These are phyloP conservation scores for Sphagnum magellanicum DNA, from an alignment of 228 moss, liverwort and hornwort species.

Conservation along the genomic window DNA sequence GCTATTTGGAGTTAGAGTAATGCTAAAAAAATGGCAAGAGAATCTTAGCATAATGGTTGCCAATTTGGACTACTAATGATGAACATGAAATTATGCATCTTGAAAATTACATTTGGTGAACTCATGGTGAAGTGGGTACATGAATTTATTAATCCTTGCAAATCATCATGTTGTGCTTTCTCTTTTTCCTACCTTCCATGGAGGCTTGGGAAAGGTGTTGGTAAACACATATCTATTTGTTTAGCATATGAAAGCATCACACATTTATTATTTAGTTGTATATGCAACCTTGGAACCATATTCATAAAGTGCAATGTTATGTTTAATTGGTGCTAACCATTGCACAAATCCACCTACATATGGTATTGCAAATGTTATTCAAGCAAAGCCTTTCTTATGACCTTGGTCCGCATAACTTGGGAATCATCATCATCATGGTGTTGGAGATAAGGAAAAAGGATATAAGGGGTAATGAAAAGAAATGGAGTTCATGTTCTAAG, in stretches of 20 bases:
- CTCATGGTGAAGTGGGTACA: slow-evolving; percentile 63
- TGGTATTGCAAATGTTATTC: slow-evolving; percentile 83
- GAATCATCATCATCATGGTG: too few species aligned
- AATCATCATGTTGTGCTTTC: neutral
- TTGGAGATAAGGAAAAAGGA: too few species aligned
- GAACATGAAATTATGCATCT: slow-evolving; percentile 86
- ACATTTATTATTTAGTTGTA: slow-evolving; percentile 91
- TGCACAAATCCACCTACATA: slow-evolving; percentile 84
- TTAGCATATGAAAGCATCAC: slow-evolving; percentile 78
- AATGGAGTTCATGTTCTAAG: too few species aligned
- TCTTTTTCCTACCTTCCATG: neutral
- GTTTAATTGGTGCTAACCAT: slow-evolving; percentile 95
- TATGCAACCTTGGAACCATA: slow-evolving; percentile 70
- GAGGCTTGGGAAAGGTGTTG: neutral
- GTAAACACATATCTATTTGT: neutral
- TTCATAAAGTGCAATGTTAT: slow-evolving; percentile 69
- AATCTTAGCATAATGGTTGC: slow-evolving; percentile 96
- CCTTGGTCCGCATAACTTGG: too few species aligned
- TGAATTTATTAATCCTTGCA: too few species aligned
- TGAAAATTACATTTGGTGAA: slow-evolving; percentile 81
- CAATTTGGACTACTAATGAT: slow-evolving; percentile 80
- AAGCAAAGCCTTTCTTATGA: slow-evolving; percentile 37
- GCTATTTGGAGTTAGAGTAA: slow-evolving; percentile 68
- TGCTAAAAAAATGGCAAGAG: slow-evolving; percentile 95
- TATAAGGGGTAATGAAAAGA: too few species aligned